A percentile compares a stretch with the other conserved stretches of the same genome.
Evolutionary conservation across 2,329 filamentous ascomycete genomes (phyloP).

Genomic region (Talaromyces verruculosus): DNA sequence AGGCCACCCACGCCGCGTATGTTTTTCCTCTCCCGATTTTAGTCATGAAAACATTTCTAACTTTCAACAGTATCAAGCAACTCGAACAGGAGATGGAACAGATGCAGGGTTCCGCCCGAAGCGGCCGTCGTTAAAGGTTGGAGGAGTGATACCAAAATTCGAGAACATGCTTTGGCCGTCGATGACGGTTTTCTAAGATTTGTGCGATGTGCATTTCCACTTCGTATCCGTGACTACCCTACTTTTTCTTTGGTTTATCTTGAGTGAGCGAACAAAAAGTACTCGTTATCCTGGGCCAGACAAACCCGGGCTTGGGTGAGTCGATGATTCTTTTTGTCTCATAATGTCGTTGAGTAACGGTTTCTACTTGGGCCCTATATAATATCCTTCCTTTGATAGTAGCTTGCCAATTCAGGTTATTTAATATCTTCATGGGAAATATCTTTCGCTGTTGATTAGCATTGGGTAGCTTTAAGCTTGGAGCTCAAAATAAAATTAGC

Average conservation of each 20-base stretch:
- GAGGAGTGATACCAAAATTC: slow-evolving; percentile 16
- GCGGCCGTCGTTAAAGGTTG: slow-evolving; percentile 77
- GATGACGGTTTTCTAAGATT: slow-evolving; percentile 10
- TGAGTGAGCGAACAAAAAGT: slow-evolving; percentile 31
- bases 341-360: slow-evolving; percentile 43
- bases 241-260: slow-evolving; percentile 34
- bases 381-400: slow-evolving; percentile 44
- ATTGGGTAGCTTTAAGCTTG: not conserved
- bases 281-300: slow-evolving; percentile 24
- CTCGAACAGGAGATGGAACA: slow-evolving; percentile 84
- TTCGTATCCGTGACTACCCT: slow-evolving; percentile 39
- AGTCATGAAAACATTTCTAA: slow-evolving; percentile 29
- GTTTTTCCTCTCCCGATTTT: slow-evolving; percentile 25
- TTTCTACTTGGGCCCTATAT: slow-evolving; percentile 39
- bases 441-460: not conserved
- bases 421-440: slow-evolving; percentile 29
- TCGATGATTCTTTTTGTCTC: slow-evolving; percentile 36
- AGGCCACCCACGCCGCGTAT: slow-evolving; percentile 85
- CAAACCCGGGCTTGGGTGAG: slow-evolving; percentile 22
- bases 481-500: slow-evolving; percentile 3
- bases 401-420: slow-evolving; percentile 40
- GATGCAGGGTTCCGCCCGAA: slow-evolving; percentile 89
- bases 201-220: slow-evolving; percentile 29
- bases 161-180: slow-evolving; percentile 19
- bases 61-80: slow-evolving; percentile 47